Base-by-base conservation (phyloP, 2,329 filamentous ascomycete species). In the Ophiognomonia clavigignenti-juglandacearum region DNA sequence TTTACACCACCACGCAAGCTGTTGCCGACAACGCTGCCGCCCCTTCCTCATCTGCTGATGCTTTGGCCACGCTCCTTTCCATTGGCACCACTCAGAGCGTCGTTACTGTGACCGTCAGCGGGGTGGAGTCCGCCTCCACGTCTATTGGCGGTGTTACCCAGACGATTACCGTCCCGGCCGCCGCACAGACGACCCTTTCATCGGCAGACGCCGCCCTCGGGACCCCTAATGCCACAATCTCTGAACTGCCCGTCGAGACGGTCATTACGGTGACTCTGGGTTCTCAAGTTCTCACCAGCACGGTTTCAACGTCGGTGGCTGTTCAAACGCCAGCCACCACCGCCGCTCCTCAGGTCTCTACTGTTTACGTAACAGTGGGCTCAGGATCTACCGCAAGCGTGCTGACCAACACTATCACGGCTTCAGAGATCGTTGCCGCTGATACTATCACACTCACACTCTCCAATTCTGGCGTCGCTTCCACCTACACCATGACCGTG, bases 211-310 rank as follows among this genome's bases (percentile, higher is more conserved):
- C 45, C 26, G 45, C 36, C 11, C 9, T 13, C 11, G 29, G 13
- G 29, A 31, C 29, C n/a, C 29, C 29, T 13, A 31, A 31, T n/a
- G 29, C 29, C n/a, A n/a, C n/a, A n/a, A n/a, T 27, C 4, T 48
- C 49, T 10, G 22, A 42, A 16, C 39, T 51, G n/a, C 49, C 49
- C 6, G 38, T 51, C 18, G 42, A 51, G 41, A 51, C 49, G 6
- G 26, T 51, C 14, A 34, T 51, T 20, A 51, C 49, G n/a, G 45
- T 51, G 16, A 51, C 49, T 8, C 18, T 51, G 2, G 49, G 49
- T 23, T 35, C 39, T 22, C 49, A 51, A 13, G 20, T 51, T 18
- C 34, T 49, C 14, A 48, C 49, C 3, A 49, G 45, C 22, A 51
- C 49, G 18, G 39, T 45, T 4, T 45, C 49, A 5, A 49, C 42